Percentiles rank a stretch among this genome's conserved stretches.
These are phyloP conservation scores for Mycena chlorophos DNA, from an alignment of 768 basidiomycete genomes.

Conservation along the genomic window DNA sequence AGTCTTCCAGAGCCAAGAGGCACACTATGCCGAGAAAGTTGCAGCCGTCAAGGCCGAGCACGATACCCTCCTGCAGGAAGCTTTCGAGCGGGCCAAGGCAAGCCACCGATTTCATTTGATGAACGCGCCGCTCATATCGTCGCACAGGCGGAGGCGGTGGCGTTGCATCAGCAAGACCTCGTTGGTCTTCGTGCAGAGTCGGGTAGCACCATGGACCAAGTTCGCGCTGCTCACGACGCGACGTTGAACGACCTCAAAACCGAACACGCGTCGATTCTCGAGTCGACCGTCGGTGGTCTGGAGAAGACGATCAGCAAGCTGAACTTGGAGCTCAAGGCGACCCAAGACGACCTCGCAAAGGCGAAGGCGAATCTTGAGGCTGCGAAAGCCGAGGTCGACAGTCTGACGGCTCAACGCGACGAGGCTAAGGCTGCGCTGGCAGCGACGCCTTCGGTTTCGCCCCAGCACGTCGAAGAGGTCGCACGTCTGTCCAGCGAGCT, in stretches of 20 bases:
- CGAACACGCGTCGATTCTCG: conserved; percentile 63
- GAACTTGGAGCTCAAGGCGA: conserved; percentile 77
- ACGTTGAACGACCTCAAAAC: conserved; percentile 61
- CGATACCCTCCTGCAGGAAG: conserved; percentile 58
- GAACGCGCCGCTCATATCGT: neutral
- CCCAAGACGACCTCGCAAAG: conserved; percentile 80
- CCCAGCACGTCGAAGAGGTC: conserved; percentile 56
- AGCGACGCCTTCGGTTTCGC: conserved; percentile 38
- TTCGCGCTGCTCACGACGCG: conserved; percentile 60
- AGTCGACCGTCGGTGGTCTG: conserved; percentile 53
- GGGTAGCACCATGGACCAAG: conserved; percentile 64
- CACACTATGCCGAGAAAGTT: conserved; percentile 65
- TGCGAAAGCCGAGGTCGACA: conserved; percentile 54
- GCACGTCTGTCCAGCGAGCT: conserved; percentile 60
- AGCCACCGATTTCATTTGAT: neutral
- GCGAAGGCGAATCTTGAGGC: conserved; percentile 61
- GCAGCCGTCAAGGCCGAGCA: conserved; percentile 68
- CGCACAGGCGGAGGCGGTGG: conserved; percentile 66
- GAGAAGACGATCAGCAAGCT: conserved; percentile 66
- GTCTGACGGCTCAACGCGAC: conserved; percentile 63
- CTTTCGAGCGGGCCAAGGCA: conserved; percentile 80
- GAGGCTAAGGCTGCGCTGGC: conserved; percentile 52
- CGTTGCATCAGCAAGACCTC: conserved; percentile 67
- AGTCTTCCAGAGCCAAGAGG: conserved; percentile 59
- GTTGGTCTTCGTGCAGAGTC: conserved; percentile 69